Conservation (phyloP, 2,329 filamentous ascomycete species). For the Cladobotryum protrusum region DNA sequence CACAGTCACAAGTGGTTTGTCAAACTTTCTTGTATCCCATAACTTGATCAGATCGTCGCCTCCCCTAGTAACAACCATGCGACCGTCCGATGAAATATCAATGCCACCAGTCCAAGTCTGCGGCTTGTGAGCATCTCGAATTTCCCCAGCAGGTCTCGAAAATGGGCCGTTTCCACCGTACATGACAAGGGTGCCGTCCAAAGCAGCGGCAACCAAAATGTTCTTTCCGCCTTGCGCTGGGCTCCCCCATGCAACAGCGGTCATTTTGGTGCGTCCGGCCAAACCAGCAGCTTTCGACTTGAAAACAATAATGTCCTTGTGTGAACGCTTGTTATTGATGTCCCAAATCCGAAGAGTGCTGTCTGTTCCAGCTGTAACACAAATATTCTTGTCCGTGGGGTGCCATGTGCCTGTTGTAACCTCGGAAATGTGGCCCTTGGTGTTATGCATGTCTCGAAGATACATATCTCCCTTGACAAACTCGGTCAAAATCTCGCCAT, state of each 20-base stretch:
- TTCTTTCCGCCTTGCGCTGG: conserved; percentile 71
- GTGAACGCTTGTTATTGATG: conserved; percentile 79
- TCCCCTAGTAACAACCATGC: conserved; percentile 83
- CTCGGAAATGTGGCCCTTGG: conserved; percentile 92
- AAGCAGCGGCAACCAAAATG: conserved; percentile 71
- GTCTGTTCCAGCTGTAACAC: conserved; percentile 87
- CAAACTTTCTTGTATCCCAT: conserved; percentile 97
- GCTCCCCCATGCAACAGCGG: conserved; percentile 79
- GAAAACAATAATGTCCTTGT: conserved; percentile 92
- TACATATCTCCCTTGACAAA: conserved; percentile 99
- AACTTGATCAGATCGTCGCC: conserved; percentile 91
- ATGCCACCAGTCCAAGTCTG: conserved; percentile 90
- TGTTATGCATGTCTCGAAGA: conserved; percentile 92
- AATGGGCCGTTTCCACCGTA: conserved; percentile 87
- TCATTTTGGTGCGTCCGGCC: conserved; percentile 90
- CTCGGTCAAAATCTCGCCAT: conserved; percentile 78
- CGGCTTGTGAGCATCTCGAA: conserved; percentile 72
- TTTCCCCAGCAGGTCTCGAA: conserved; percentile 72
- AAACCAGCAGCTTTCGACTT: conserved; percentile 86
- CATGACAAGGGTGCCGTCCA: conserved; percentile 88
- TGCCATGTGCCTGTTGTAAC: conserved; percentile 88
- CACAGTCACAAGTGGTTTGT: conserved; percentile 73
- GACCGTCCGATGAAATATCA: conserved; percentile 84
- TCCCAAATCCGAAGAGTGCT: conserved; percentile 97
- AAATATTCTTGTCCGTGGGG: conserved; percentile 75